Evolutionary conservation across 768 basidiomycete genomes (phyloP), one percentile per base, ranked within the genome.

Genomic region (Scleroderma bovista): DNA sequence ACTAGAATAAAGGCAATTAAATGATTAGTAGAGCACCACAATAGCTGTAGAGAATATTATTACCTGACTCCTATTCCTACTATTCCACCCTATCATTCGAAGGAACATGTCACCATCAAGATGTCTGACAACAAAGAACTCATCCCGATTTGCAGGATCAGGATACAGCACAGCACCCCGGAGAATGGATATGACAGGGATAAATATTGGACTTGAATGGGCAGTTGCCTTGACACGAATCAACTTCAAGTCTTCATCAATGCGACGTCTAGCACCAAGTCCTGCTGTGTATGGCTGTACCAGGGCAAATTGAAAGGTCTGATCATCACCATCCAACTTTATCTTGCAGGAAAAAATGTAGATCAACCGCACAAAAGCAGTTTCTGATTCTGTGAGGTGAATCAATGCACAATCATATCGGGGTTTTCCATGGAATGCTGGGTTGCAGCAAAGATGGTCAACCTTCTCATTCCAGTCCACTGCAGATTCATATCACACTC

Each of bases 91-190:
- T 36, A 10, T 36, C 44, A 51, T 46, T 20, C 6, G 7, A 32
- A 52, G 23, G 33, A 63, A 66, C 60, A 65, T 63, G 46, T 70
- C 67, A 16, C 47, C 42, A 53, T 70, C 68, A 7, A 64, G 24
- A 17, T 56, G 32, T 45, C 70, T 66, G 23, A 63, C 46, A 10
- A 70, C 53, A 11, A 68, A 42, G 32, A 26, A 66, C 29, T 68
- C 62, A 0, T 53, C 59, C 31, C 31, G 13, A 3, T 29, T 43
- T 10, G 48, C 45, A 12, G 40, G 50, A 34, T 64, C 67, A 19
- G 55, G 48, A 19, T 47, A 26, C 19, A 61, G 45, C 2, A 29
- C 5, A 5, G 60, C 68, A 4, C 68, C 64, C 19, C 58, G 55
- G 31, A 66, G 52, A 12, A 71, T 70, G 8, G 64, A 69, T 13